Conservation (phyloP, 306 rosid species). For the Vigna angularis region DNA sequence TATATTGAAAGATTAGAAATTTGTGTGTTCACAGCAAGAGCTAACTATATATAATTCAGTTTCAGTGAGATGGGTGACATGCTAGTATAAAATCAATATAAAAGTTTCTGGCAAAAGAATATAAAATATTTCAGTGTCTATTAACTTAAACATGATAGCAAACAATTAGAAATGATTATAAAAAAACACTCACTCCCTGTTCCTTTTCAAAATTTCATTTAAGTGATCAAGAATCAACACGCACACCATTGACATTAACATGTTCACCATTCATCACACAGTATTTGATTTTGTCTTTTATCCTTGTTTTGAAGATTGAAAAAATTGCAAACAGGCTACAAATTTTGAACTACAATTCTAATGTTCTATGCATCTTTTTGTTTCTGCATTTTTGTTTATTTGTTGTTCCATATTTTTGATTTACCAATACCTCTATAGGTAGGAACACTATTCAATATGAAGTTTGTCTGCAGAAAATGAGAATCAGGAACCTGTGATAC, state of each 20-base stretch:
- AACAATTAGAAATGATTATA: constrained; percentile 5
- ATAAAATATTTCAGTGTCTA: neutral
- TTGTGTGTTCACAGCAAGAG: neutral
- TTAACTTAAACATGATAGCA: constrained; percentile 28
- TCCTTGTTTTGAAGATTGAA: neutral
- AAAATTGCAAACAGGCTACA: constrained; percentile 5
- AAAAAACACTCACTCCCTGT: constrained; percentile 1
- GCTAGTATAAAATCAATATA: neutral
- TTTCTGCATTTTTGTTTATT: neutral
- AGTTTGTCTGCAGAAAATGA: constrained; percentile 6
- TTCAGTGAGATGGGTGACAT: constrained; percentile 17
- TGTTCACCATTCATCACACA: neutral
- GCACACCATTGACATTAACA: neutral
- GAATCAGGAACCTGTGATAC: constrained; percentile 38
- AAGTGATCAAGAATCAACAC: neutral
- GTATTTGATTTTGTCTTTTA: constrained; percentile 6
- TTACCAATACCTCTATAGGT: constrained; percentile 20
- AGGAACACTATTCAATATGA: constrained; percentile 31
- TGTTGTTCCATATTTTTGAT: constrained; percentile 3
- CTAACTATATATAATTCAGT: constrained; percentile 25
- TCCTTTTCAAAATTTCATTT: constrained; percentile 6
- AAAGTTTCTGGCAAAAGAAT: neutral
- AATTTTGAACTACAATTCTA: neutral
- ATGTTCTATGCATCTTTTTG: neutral
- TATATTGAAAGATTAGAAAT: neutral